Evolutionary conservation across 306 rosid genomes (phyloP).

Genomic region (barrel medic (Medicago truncatula)): MtrunA17r5.0-ANR NC_053044.1:4291001-4291500

Average conservation of each 20-base stretch:
- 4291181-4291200: constrained; percentile 67
- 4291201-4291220: constrained; percentile 87
- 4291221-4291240: constrained; percentile 45
- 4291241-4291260: constrained; percentile 21
- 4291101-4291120: constrained; percentile 89
- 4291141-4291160: constrained; percentile 80
- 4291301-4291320: constrained; percentile 15
- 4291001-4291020: constrained; percentile 72
- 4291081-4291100: constrained; percentile 94
- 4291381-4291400: neutral
- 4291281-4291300: constrained; percentile 6
- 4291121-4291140: constrained; percentile 81
- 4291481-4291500: too few species aligned
- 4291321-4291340: constrained; percentile 2
- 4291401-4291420: neutral
- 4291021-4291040: constrained; percentile 85
- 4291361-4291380: neutral
- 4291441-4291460: too few species aligned
- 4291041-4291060: constrained; percentile 77
- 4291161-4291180: constrained; percentile 77
- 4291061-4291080: constrained; percentile 94
- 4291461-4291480: too few species aligned
- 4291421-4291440: too few species aligned
- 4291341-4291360: neutral
- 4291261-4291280: neutral